A percentile compares a stretch with the other conserved stretches of the same genome.
Conservation (phyloP, 768 basidiomycete species). For the Coprinellus micaceus region DNA sequence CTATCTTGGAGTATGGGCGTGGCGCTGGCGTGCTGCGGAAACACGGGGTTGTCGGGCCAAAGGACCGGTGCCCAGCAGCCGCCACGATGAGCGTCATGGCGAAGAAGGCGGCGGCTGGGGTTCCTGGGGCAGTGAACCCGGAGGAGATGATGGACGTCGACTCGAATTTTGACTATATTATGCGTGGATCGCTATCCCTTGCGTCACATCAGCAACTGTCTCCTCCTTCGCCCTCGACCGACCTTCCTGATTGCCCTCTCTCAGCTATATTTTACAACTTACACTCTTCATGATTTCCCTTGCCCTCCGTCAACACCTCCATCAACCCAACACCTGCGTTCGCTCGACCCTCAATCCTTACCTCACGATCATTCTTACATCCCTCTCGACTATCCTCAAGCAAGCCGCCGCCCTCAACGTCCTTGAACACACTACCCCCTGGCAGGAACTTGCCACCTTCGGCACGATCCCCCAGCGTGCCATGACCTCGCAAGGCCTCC, state of each 20-base stretch:
- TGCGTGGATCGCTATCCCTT: constrained; percentile 21
- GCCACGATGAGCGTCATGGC: constrained; percentile 45
- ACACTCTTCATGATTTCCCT: constrained; percentile 74
- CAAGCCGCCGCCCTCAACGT: constrained; percentile 56
- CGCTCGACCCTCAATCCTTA: constrained; percentile 75
- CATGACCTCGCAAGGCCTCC: constrained; percentile 44
- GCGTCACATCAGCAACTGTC: constrained; percentile 40
- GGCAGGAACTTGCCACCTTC: constrained; percentile 67
- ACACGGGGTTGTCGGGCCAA: constrained; percentile 47
- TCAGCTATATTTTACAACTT: constrained; percentile 74
- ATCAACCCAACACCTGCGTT: constrained; percentile 55
- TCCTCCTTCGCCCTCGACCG: constrained; percentile 25
- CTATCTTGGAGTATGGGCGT: constrained; percentile 86
- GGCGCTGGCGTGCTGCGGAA: constrained; percentile 66
- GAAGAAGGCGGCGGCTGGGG: constrained; percentile 39
- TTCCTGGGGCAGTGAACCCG: constrained; percentile 21
- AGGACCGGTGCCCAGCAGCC: constrained; percentile 31
- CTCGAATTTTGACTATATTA: constrained; percentile 17
- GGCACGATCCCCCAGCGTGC: constrained; percentile 53
- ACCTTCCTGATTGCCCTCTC: constrained; percentile 49
- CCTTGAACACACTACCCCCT: constrained; percentile 79
- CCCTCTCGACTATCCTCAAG: constrained; percentile 74
- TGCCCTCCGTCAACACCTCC: constrained; percentile 60
- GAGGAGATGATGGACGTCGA: constrained; percentile 42
- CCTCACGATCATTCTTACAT: constrained; percentile 81